Evolutionary conservation across 1,284 basidiomycete species (phyloP), one percentile per base, ranked within the genome.

Genomic region (Malassezia japonica): DNA sequence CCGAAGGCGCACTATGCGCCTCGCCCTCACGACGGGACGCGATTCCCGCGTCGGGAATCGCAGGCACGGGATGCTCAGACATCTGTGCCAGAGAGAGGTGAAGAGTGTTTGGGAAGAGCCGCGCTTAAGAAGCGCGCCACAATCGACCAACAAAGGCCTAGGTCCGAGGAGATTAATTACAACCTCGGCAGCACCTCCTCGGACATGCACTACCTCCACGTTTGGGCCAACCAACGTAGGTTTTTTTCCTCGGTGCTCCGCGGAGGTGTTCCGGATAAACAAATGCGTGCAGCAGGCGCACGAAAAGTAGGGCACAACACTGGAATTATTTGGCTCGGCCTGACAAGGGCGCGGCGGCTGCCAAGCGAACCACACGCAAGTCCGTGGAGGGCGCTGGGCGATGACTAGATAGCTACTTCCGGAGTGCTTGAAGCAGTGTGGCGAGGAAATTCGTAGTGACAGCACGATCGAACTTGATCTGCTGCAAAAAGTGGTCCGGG

Each of bases 381-480:
- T 31, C 29, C 29, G 29, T 15, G 29, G 29, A 31, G 29, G 29
- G n/a, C n/a, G n/a, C n/a, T n/a, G n/a, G n/a, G n/a, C n/a, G n/a
- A n/a, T n/a, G n/a, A n/a, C n/a, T n/a, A n/a, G n/a, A n/a, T n/a
- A n/a, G n/a, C n/a, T n/a, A n/a, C n/a, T n/a, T n/a, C n/a, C n/a
- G n/a, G n/a, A n/a, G n/a, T n/a, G n/a, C n/a, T n/a, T n/a, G n/a
- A n/a, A n/a, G 58, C 36, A 62, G 40, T 7, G 51, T 50, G 1
- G 34, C 42, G 4, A 61, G 37, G 41, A 62, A 62, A 32, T 57
- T 57, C 32, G 42, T 50, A 12, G 54, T 49, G 16, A 47, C 44
- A 12, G 32, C 43, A 16, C 60, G 51, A 16, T 62, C 60, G 47
- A 62, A 62, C 5, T 59, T 48, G 15, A 62, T 49, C 16, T 52